Conservation (phyloP, 352 stramenopile genomes). For the Blastocystis hominis region DNA sequence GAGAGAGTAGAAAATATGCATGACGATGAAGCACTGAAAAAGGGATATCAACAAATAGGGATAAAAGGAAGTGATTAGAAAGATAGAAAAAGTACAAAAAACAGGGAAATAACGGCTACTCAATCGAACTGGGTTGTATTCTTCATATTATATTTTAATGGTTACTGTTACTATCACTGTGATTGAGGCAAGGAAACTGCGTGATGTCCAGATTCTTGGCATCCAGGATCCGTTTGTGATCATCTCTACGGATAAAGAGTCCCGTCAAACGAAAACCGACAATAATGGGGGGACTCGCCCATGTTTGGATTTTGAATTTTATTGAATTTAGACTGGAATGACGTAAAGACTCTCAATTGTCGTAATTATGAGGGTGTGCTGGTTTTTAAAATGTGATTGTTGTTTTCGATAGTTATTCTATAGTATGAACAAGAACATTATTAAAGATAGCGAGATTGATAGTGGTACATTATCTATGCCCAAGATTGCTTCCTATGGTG, state of each 20-base stretch:
- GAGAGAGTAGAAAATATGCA: too few relatives aligned
- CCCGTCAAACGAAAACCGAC: neutral
- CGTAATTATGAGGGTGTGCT: neutral
- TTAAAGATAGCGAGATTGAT: conserved; percentile 19
- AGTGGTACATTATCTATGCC: neutral
- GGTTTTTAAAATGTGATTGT: neutral
- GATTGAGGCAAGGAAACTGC: neutral
- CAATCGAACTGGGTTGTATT: too few relatives aligned
- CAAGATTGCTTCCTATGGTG: neutral
- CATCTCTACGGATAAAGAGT: neutral
- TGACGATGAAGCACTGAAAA: too few relatives aligned
- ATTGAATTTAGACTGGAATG: neutral
- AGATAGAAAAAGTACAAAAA: too few relatives aligned
- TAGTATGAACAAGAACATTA: conserved; percentile 50
- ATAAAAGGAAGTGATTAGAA: too few relatives aligned
- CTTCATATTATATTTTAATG: neutral
- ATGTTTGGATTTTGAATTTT: neutral
- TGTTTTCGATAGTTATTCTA: neutral
- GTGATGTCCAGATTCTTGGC: conserved; percentile 22
- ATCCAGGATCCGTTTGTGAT: conserved; percentile 40
- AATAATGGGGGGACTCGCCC: conserved; percentile 13
- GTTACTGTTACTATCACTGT: neutral
- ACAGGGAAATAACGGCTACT: too few relatives aligned
- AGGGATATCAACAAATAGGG: too few relatives aligned
- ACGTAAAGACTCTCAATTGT: neutral